A percentile compares a stretch with the other conserved stretches of the same genome.
Evolutionary conservation across 257 asterid genomes (phyloP).

Genomic region (Paraleonurus japonicus): DNA sequence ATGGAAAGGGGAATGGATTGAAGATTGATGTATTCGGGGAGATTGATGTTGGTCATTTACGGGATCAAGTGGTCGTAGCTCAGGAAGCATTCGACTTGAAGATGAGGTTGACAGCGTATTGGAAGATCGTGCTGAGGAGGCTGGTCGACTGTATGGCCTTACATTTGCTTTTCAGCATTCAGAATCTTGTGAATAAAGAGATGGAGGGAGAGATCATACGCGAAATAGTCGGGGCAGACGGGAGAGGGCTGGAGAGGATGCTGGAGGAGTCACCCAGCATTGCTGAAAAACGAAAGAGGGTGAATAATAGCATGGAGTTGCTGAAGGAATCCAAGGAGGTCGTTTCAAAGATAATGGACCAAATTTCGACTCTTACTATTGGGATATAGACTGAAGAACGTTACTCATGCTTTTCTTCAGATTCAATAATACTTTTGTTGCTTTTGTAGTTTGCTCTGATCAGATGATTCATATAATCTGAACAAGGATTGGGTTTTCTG

Average conservation of each 20-base stretch:
- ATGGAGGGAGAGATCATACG: conserved; percentile 18
- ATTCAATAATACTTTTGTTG: no score
- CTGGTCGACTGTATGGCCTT: conserved; percentile 29
- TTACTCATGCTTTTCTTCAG: not conserved
- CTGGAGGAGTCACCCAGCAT: conserved; percentile 31
- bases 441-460: no score
- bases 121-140: conserved; percentile 32
- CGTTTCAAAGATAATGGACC: conserved; percentile 32
- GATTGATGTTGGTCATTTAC: conserved; percentile 9
- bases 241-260: conserved; percentile 29
- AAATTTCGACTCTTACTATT: not conserved
- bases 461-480: no score
- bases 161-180: conserved; percentile 24
- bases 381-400: not conserved
- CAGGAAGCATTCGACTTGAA: conserved; percentile 38
- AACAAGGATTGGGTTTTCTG: no score
- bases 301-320: conserved; percentile 28
- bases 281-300: conserved; percentile 16
- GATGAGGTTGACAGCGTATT: conserved; percentile 33
- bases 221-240: conserved; percentile 19
- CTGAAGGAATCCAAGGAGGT: conserved; percentile 37
- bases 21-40: not conserved
- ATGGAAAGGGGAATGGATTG: not conserved
- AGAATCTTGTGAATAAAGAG: conserved; percentile 29
- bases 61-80: not conserved